Evolutionary conservation across 441 rosid species (phyloP), one percentile per base, ranked within the genome.

Genomic region (Capsella rubella): DNA sequence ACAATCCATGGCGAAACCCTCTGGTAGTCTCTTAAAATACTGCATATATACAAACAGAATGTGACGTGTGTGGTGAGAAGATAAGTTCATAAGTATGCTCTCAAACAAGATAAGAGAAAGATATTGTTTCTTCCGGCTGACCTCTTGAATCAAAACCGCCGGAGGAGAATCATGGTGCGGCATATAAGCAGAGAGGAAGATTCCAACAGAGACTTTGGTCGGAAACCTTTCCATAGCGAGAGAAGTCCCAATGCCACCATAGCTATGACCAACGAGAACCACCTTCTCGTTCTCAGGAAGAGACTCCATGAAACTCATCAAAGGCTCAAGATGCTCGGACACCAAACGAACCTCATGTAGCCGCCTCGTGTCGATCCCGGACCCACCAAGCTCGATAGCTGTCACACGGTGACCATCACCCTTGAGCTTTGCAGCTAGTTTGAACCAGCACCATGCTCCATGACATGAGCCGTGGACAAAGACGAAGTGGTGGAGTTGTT

Each of bases 381-480:
- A 89, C 65, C 82, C 93, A 59, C 81, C 90, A 15, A 88, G 83
- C 43, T 90, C 92, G 16, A 84, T 10, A 53, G 87, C 80, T 4
- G 88, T 87, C 51, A 88, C 93, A 0, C 60, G 79, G 61, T 84
- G 89, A 61, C 90, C 90, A 0, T 81, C 80, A 4, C 34, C 13
- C 72, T 80, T 72, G 39, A 88, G 90, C 50, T 67, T 62, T 25
- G 79, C 50, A 1, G 43, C 74, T 12, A 87, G 71, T 81, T 88
- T 86, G 81, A 87, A 87, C 92, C 95, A 91, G 83, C 87, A 87
- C 92, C 95, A 91, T 6, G 90, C 93, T 45, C 92, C 97, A 71
- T 82, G 90, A 73, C 86, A 67, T 52, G 79, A 68, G 21, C 95
- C 93, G 12, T 88, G 97, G 49, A 91, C 85, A 61, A 91, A 71